phyloP scores from a whole-genome alignment of 2,329 filamentous ascomycete genomes.

The Aspergillus ochraceus region DNA sequence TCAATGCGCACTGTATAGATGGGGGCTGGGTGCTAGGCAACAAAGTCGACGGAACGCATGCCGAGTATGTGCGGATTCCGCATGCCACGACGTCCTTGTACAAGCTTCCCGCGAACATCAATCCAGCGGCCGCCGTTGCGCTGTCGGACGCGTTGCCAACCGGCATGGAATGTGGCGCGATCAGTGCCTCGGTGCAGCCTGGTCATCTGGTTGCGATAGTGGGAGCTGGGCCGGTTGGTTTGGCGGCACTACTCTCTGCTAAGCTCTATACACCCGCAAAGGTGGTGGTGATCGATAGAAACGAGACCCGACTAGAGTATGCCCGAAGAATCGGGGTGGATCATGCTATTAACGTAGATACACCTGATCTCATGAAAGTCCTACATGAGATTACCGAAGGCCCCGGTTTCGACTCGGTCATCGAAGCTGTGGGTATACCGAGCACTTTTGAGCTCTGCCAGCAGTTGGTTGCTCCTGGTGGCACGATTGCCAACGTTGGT shows the following conservation, averaged over 20 bases:
- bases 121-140: constrained; percentile 49
- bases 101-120: constrained; percentile 43
- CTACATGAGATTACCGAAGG: constrained; percentile 51
- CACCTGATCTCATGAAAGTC: constrained; percentile 36
- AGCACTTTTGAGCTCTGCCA: constrained; percentile 57
- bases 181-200: constrained; percentile 54
- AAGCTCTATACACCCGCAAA: constrained; percentile 55
- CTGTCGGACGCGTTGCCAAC: constrained; percentile 60
- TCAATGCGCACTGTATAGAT: constrained; percentile 54
- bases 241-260: constrained; percentile 56
- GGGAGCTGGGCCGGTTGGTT: constrained; percentile 57
- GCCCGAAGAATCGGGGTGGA: constrained; percentile 53
- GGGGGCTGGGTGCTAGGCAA: constrained; percentile 60
- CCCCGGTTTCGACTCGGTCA: constrained; percentile 57
- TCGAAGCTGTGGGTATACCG: constrained; percentile 59
- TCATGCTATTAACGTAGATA: constrained; percentile 43
- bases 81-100: constrained; percentile 53
- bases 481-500: constrained; percentile 58
- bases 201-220: constrained; percentile 56
- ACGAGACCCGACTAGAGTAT: constrained; percentile 48
- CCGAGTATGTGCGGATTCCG: constrained; percentile 57
- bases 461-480: constrained; percentile 54
- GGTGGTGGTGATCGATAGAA: constrained; percentile 55
- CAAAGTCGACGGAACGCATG: constrained; percentile 55
- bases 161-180: constrained; percentile 55